Evolutionary conservation across 1,139 yeast genomes (phyloP), one percentile per base, ranked within the genome.

Genomic region (Diutina ranongensis): DNA sequence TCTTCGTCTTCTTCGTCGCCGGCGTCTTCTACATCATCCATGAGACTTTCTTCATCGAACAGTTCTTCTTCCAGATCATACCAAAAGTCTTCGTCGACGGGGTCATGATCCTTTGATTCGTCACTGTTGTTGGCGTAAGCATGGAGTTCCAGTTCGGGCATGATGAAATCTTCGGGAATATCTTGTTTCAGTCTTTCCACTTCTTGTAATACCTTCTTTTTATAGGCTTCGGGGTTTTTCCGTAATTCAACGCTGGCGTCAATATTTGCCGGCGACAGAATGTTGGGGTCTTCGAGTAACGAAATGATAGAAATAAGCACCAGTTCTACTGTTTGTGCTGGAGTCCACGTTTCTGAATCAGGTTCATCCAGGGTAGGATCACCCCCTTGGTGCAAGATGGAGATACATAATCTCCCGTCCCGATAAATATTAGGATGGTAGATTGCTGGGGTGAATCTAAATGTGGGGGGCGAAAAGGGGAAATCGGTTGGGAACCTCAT

Each of bases 241-340:
- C 94, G 74, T 76, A 87, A 88, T 57, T 86, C 88, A 25, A 89
- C 88, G 21, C 95, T 87, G 9, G 98, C 98, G 60, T 92, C 97
- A 45, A 92, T 92, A 61, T 92, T 92, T 7, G 98, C 98, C 3
- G 98, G 97, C 4, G 95, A 84, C 48, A 80, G 78, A 46, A 83
- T 86, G 63, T 89, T 89, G 47, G 97, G 97, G 63, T 89, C 97
- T 58, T 88, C 95, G 56, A 89, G 73, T 49, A 89, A 72, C 4
- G 96, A 86, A 35, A 89, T 85, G 55, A 89, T 89, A 44, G 95
- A 84, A 50, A 89, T 83, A 57, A 89, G 74, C 10, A 89, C 96
- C 38, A 86, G 74, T 63, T 89, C 97, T 9, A 87, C 97, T 13
- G 94, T 83, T 65, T 89, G 97, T 2, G 95, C 97, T 0, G 97